These are phyloP conservation scores for Aspergillus olivimuriae DNA, from an alignment of 495 filamentous ascomycete species.

Conservation along the genomic window DNA sequence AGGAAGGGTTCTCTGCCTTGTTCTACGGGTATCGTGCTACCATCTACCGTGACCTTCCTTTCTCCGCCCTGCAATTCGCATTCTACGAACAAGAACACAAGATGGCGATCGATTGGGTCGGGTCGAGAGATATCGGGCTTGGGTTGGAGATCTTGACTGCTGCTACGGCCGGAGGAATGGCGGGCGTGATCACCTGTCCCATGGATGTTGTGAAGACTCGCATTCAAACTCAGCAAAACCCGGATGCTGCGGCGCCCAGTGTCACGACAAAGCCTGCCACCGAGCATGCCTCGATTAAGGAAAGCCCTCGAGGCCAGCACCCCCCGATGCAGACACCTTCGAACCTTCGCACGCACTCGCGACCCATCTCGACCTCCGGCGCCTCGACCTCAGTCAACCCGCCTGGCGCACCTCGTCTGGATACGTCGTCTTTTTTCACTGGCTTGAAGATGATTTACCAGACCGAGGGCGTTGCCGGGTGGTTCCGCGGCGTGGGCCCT, in stretches of 20 bases:
- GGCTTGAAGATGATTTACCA: slow-evolving; percentile 82
- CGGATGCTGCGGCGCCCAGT: slow-evolving; percentile 15
- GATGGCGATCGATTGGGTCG: slow-evolving; percentile 68
- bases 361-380: slow-evolving; percentile 77
- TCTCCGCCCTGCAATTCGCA: slow-evolving; percentile 92
- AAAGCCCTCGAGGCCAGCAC: slow-evolving; percentile 31
- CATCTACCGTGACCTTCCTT: slow-evolving; percentile 89
- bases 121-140: slow-evolving; percentile 72
- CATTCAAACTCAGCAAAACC: slow-evolving; percentile 89
- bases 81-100: slow-evolving; percentile 93
- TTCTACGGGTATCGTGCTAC: slow-evolving; percentile 94
- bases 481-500: slow-evolving; percentile 93
- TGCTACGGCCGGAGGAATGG: slow-evolving; percentile 86
- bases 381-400: slow-evolving; percentile 71
- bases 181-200: slow-evolving; percentile 89
- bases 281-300: slow-evolving; percentile 28
- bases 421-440: slow-evolving; percentile 81
- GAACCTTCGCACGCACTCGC: slow-evolving; percentile 32
- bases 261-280: slow-evolving; percentile 17
- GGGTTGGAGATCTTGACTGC: slow-evolving; percentile 83
- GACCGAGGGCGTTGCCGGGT: slow-evolving; percentile 79
- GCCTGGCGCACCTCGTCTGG: slow-evolving; percentile 66
- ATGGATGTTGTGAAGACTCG: slow-evolving; percentile 97
- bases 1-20: slow-evolving; percentile 76
- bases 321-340: slow-evolving; percentile 18